Evolutionary conservation across 1,284 basidiomycete genomes (phyloP).

Genomic region (Moesziomyces parantarcticus): DNA sequence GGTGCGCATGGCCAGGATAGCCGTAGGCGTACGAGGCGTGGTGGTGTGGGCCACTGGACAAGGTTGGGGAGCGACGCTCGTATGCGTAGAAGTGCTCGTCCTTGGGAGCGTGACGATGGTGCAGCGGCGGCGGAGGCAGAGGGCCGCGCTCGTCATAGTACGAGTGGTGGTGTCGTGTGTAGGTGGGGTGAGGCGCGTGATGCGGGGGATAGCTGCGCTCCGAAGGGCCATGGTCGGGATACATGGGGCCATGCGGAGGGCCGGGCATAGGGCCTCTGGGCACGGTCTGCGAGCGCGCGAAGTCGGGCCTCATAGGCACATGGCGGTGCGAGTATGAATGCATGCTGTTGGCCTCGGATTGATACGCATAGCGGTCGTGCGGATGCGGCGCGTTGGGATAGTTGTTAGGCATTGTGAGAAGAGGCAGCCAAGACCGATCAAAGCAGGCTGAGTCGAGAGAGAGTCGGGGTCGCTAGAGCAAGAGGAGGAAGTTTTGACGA

Average conservation of each 20-base stretch:
- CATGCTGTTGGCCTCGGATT: constrained; percentile 19
- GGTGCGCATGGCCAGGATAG: constrained; percentile 26
- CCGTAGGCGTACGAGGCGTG: constrained; percentile 18
- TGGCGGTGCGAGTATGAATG: constrained; percentile 22
- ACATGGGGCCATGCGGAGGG: constrained; percentile 39
- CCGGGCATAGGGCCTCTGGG: constrained; percentile 29
- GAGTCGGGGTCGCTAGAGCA: neutral
- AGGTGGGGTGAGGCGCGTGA: constrained; percentile 29
- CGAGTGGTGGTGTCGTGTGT: constrained; percentile 39
- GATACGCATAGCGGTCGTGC: constrained; percentile 26
- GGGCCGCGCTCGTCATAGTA: constrained; percentile 48
- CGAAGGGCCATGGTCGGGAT: constrained; percentile 21
- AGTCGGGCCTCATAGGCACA: constrained; percentile 25
- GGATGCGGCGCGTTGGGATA: constrained; percentile 23
- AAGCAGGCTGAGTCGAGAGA: neutral
- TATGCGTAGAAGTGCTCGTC: constrained; percentile 31
- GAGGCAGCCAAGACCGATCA: neutral
- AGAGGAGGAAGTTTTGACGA: neutral
- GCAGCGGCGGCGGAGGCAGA: constrained; percentile 39
- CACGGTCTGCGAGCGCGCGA: constrained; percentile 36
- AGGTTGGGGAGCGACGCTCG: constrained; percentile 18
- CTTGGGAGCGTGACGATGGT: constrained; percentile 25
- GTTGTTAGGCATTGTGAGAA: constrained; percentile 15
- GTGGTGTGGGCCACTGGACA: constrained; percentile 14
- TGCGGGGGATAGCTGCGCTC: constrained; percentile 33